Evolutionary conservation across 1,284 basidiomycete genomes (phyloP).

Genomic region (Cerioporus squamosus): DNA sequence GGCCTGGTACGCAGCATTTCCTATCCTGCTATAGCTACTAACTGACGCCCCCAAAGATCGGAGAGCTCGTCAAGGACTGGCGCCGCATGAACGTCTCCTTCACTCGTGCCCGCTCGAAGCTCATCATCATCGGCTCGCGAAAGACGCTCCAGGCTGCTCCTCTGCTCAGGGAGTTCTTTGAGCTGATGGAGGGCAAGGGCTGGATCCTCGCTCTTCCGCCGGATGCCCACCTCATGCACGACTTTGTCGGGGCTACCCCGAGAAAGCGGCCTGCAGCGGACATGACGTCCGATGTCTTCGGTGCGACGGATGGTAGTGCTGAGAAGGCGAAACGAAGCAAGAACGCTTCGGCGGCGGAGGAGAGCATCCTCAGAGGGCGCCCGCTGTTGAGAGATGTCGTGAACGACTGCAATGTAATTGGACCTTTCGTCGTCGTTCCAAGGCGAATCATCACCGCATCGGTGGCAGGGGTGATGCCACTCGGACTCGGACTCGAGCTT

Average conservation of each 20-base stretch:
- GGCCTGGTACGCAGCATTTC: constrained; percentile 58
- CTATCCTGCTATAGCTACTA: neutral
- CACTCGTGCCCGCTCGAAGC: constrained; percentile 89
- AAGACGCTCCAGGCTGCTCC: constrained; percentile 68
- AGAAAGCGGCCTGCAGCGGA: constrained; percentile 27
- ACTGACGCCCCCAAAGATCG: constrained; percentile 56
- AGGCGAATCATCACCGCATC: no score
- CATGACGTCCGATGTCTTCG: neutral
- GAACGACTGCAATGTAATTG: constrained; percentile 33
- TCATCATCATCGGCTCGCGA: constrained; percentile 88
- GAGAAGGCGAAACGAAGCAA: constrained; percentile 35
- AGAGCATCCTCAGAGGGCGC: constrained; percentile 54
- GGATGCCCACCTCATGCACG: constrained; percentile 59
- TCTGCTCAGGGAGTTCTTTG: constrained; percentile 74
- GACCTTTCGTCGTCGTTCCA: no score
- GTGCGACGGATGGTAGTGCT: neutral
- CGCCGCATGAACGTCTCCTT: constrained; percentile 96
- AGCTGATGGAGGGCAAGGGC: constrained; percentile 66
- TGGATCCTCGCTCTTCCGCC: constrained; percentile 72
- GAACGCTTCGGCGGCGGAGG: constrained; percentile 37
- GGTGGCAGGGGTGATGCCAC: no score
- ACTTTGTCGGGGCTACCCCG: constrained; percentile 12
- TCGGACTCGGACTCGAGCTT: no score
- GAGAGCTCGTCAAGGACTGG: constrained; percentile 95
- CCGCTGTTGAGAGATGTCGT: constrained; percentile 64